Base-by-base conservation (phyloP, 352 stramenopile species). In the Phytophthora citrophthora region DNA sequence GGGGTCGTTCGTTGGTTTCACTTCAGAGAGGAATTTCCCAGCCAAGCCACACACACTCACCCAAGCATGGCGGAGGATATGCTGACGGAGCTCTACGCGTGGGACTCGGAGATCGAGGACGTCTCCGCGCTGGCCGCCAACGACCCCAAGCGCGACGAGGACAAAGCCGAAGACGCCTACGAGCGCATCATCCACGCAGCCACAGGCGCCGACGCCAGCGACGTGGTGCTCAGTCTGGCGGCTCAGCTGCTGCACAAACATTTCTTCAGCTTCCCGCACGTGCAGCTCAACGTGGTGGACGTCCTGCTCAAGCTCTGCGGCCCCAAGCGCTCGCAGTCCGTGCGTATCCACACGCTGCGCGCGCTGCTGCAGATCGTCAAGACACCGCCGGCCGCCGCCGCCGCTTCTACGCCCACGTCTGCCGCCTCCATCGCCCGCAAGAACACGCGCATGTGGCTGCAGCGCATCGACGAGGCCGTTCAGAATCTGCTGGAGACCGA, bases 321-420 rank as follows among this genome's bases (percentile, higher is more conserved):
- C 0, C 39, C 64, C 4, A 52, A 67, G 47, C 81, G 74, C 13
- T 70, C 84, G 24, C 74, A 88, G 39, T 70, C 83, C 11, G 82
- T 92, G 59, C 84, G 84, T 36, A 91, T 94, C 68, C 79, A 93
- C 74, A 84, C 81, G 53, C 67, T 93, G 54, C 82, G 81, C 40
- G 82, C 83, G 38, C 70, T 94, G 39, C 53, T 89, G 51, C 72
- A 87, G 64, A 86, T 94, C 43, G 75, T 81, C n/a, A 90, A 89
- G 64, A 76, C 68, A 8, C 58, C 75, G 6, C 18, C 54, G 4
- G 52, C 55, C 32, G 55, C 67, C 6, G 62, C 51, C 13, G 60
- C 54, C n/a, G 54, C 48, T 11, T 75, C 59, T 36, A 75, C 66
- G 7, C 63, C 72, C 31, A 51, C 57, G 18, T 70, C 62, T 4